phyloP scores from a whole-genome alignment of 495 filamentous ascomycete species.

The Letharia columbiana region DNA sequence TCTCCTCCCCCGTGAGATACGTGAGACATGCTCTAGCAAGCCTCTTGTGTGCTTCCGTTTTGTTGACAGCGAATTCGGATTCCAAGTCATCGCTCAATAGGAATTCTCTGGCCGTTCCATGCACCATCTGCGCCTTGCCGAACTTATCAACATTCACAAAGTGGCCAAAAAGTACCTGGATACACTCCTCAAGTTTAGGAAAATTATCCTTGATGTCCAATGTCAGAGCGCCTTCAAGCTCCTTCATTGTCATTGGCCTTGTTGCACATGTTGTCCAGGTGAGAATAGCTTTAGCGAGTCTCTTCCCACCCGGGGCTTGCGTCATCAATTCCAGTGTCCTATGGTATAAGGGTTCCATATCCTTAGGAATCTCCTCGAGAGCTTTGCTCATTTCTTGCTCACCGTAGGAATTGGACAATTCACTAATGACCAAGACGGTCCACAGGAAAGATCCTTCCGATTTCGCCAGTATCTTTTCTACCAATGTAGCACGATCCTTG shows the following conservation, averaged over 20 bases:
- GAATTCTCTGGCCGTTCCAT: constrained; percentile 31
- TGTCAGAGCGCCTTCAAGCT: constrained; percentile 29
- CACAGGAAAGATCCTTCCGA: too few species aligned
- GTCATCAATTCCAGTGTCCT: constrained; percentile 26
- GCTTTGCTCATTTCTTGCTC: constrained; percentile 24
- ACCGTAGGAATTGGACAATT: too few species aligned
- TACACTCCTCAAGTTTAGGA: constrained; percentile 23
- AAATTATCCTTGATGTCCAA: constrained; percentile 28
- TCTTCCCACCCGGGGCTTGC: constrained; percentile 2
- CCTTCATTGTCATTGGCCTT: constrained; percentile 26
- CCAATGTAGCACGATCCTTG: too few species aligned
- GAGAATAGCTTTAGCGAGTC: constrained; percentile 29
- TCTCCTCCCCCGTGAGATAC: constrained; percentile 27
- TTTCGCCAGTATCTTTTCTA: too few species aligned
- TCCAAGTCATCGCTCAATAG: constrained; percentile 22
- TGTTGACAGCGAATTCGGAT: constrained; percentile 30
- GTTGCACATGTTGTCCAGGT: constrained; percentile 29
- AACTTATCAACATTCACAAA: constrained; percentile 25
- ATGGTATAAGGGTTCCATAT: constrained; percentile 31
- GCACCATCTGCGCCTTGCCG: constrained; percentile 28
- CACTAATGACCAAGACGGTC: too few species aligned
- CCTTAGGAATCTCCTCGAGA: constrained; percentile 31
- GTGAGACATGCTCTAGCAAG: constrained; percentile 28
- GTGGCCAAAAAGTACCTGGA: constrained; percentile 30
- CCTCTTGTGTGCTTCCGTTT: constrained; percentile 23